Base-by-base conservation (phyloP, 2,329 filamentous ascomycete species). In the Diaporthe longicolla region DNA sequence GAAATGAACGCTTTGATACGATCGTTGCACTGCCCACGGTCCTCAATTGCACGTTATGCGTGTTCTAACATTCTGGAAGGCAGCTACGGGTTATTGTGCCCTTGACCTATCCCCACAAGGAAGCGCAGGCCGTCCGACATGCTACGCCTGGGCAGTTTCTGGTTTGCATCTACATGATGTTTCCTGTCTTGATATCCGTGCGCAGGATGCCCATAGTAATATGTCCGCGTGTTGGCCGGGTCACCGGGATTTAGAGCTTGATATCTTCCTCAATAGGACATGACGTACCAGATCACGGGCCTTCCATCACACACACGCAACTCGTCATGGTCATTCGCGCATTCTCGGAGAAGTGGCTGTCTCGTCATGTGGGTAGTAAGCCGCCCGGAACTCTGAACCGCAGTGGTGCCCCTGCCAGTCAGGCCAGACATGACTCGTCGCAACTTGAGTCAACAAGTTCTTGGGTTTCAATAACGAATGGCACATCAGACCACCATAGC, bases 391-490 rank as follows among this genome's bases (percentile, higher is more conserved):
- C 29, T 17, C 21, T 52, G n/a, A 52, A 52, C 63, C 29, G 35
- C n/a, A 37, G 35, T 7, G 29, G 29, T 66, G 63, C 45, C 63
- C 29, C 29, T 52, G 63, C 45, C 63, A 32, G 63, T 37, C 45
- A 52, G 52, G 29, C 13, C 63, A 52, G 29, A 26, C 63, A 66
- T 66, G 63, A 66, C 63, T 66, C 63, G 63, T 66, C 63, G 7
- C 63, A 24, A n/a, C 45, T 32, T 19, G 45, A 66, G 63, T 66
- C 63, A 66, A 66, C 63, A 37, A 26, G 63, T 52, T 37, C 29
- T 52, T 50, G 45, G 29, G 63, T 29, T 66, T 52, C 13, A n/a
- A 8, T 52, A 32, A 66, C 63, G 63, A 52, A 52, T 66, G 63
- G 52, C 37, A 45, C 45, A 52, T 66, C 63, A 52, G 21, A 17